Evolutionary conservation across 441 rosid species (phyloP), one percentile per base, ranked within the genome.

Genomic region (Euphorbia schlechtendalii): DNA sequence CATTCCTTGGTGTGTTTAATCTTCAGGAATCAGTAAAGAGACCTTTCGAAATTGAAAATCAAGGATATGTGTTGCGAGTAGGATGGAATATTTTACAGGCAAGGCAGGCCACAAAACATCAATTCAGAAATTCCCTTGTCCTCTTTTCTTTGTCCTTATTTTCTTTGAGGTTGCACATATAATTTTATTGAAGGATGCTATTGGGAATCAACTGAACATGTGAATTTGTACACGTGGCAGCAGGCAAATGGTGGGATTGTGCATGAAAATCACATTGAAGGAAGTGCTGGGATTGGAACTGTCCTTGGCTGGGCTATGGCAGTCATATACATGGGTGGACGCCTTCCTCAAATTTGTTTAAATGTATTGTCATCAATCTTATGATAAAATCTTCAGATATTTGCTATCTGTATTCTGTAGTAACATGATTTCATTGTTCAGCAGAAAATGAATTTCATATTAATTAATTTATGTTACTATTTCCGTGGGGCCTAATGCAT

Each of bases 291-390:
- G 22, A 65, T 77, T 53, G 96, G 96, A 46, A 78, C 78, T 72
- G 72, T 72, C 51, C 72, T 85, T 66, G 97, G 97, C 69, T 90
- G 93, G 97, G 86, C 81, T 68, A 90, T 90, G 97, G 96, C 97
- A 46, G 82, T 77, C 48, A 83, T 88, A 69, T 90, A 90, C 84
- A 73, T 90, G 96, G 96, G 97, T 34, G 96, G 97, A 75, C 79
- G 97, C 61, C 86, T 90, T 77, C 97, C 97, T 21, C 97, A 88
- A 68, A 86, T 90, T 69, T 90, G 66, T 73, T 81, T 90, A 73
- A 88, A 90, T 77, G 96, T 87, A 69, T 83, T 82, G 58, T n/a
- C n/a, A n/a, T 70, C 45, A 56, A 18, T 65, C 52, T 49, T 53
- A 24, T 9, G 12, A 18, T 32, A 52, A 54, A 46, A 3, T 24